Conservation (phyloP, 208 protist genomes). For the Dictyostelium gargantuum region DNA sequence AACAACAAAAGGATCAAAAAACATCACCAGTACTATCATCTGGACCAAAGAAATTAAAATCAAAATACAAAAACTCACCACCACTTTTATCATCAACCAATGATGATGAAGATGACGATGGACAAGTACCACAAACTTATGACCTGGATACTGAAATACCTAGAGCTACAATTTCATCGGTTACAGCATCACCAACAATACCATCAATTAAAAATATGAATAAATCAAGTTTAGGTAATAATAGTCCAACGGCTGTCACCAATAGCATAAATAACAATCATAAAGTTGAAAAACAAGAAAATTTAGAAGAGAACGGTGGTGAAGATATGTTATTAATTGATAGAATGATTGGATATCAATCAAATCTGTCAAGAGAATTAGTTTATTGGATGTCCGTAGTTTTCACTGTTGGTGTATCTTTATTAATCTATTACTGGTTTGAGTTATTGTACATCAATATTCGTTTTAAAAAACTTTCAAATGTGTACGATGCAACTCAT, state of each 20-base stretch:
- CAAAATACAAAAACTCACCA: background rate
- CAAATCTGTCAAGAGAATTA: background rate
- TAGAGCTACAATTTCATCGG: background rate
- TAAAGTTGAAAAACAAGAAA: background rate
- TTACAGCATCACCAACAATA: background rate
- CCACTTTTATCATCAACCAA: background rate
- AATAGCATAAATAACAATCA: background rate
- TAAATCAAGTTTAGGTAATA: background rate
- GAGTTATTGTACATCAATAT: background rate
- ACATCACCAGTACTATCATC: background rate
- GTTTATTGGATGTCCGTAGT: background rate
- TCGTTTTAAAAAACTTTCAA: background rate
- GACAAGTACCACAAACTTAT: too few relatives aligned
- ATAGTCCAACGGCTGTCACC: too few relatives aligned
- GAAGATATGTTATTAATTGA: background rate
- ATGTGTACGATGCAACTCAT: background rate
- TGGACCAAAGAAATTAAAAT: background rate
- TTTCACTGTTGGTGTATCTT: background rate
- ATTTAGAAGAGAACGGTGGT: background rate
- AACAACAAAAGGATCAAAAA: background rate
- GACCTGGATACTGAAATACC: too few relatives aligned
- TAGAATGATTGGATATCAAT: background rate
- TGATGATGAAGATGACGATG: background rate
- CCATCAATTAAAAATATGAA: background rate
- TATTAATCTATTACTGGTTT: constrained; percentile 1